Percentiles rank a stretch among this genome's conserved stretches.
These are phyloP conservation scores for Lippia alba DNA, from an alignment of 305 asterid species.

Conservation along the genomic window DNA sequence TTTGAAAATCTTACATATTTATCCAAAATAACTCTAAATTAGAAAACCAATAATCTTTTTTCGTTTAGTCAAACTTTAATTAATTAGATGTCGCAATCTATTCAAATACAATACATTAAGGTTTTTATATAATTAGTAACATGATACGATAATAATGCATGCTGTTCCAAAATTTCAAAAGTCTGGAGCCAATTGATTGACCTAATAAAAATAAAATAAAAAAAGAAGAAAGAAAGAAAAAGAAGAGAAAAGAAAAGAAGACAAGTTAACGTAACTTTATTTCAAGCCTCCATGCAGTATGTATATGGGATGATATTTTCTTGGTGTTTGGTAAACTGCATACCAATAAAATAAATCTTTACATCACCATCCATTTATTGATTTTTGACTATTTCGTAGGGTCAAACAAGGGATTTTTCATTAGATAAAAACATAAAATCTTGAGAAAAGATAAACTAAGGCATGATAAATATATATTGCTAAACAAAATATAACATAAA, in stretches of 20 bases:
- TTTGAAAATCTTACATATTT: too few relatives aligned
- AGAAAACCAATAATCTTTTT: too few relatives aligned
- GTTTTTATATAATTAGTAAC: neutral
- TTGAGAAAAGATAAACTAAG: neutral
- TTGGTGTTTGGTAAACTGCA: conserved; percentile 44
- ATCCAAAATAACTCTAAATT: too few relatives aligned
- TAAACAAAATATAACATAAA: too few relatives aligned
- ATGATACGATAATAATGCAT: conserved; percentile 2
- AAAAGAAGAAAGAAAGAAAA: too few relatives aligned
- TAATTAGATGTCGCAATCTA: neutral
- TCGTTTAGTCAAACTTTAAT: neutral
- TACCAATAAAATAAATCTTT: conserved; percentile 32
- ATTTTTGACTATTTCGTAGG: conserved; percentile 18
- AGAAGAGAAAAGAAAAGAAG: too few relatives aligned
- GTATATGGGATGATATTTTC: conserved; percentile 29
- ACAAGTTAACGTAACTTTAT: too few relatives aligned
- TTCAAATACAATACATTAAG: neutral
- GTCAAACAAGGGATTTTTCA: conserved; percentile 9
- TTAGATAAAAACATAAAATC: neutral
- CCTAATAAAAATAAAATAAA: too few relatives aligned
- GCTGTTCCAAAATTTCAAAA: too few relatives aligned
- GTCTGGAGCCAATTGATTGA: too few relatives aligned
- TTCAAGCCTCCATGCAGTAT: too few relatives aligned
- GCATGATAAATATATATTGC: too few relatives aligned
- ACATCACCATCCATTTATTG: conserved; percentile 27